phyloP scores from a whole-genome alignment of 345 rosid species.

The Eucalyptus grandis region DNA sequence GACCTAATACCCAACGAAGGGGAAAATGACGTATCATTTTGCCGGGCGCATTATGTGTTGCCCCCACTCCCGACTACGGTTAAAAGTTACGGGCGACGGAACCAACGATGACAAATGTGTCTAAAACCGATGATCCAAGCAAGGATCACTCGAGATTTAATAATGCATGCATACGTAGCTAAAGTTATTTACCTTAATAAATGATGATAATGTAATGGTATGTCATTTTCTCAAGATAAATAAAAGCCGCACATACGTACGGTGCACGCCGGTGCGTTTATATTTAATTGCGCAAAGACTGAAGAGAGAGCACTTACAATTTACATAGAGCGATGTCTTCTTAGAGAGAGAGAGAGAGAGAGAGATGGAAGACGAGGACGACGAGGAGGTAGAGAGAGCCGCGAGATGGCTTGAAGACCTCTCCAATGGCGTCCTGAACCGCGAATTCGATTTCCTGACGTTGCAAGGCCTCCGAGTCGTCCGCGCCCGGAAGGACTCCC shows the following conservation, averaged over 20 bases:
- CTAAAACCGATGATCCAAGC: background rate
- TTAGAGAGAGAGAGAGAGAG: background rate
- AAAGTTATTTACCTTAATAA: background rate
- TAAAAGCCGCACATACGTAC: background rate
- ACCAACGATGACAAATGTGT: background rate
- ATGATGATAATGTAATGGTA: background rate
- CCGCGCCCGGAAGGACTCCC: conserved; percentile 4
- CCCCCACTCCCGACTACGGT: background rate
- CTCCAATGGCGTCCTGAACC: background rate
- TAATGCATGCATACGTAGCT: background rate
- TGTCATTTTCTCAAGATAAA: background rate
- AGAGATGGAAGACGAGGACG: background rate
- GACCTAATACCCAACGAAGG: background rate
- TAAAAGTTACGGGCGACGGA: background rate
- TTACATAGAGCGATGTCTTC: background rate
- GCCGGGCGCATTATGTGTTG: background rate
- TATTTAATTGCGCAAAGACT: background rate
- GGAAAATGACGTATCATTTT: background rate
- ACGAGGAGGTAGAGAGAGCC: background rate
- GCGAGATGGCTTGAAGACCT: background rate
- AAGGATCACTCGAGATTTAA: background rate
- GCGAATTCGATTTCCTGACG: background rate
- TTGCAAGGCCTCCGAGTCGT: conserved; percentile 4
- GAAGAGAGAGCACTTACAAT: background rate
- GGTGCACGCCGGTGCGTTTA: background rate